These are phyloP conservation scores for Phlegmacium glaucopus DNA, from an alignment of 768 basidiomycete species.

Conservation along the genomic window DNA sequence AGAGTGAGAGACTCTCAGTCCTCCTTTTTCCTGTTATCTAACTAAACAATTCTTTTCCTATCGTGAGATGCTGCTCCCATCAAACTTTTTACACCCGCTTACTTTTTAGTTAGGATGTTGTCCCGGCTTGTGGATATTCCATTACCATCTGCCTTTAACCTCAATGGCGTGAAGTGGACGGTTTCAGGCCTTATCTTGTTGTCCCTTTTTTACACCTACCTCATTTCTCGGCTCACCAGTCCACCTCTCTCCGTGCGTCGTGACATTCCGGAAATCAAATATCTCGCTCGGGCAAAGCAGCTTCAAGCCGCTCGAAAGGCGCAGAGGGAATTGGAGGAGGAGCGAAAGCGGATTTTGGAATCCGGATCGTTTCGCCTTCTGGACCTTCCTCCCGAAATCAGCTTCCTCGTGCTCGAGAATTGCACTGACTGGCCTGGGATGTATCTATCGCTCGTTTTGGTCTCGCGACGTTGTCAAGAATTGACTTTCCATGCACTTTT, in stretches of 20 bases:
- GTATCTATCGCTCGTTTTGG: constrained; percentile 29
- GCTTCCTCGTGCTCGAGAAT: constrained; percentile 25
- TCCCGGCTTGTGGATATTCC: constrained; percentile 11
- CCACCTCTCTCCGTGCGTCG: not conserved
- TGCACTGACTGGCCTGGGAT: constrained; percentile 27
- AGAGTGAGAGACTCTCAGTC: not conserved
- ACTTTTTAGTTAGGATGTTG: constrained; percentile 11
- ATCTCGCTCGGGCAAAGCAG: constrained; percentile 18
- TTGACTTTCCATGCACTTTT: constrained; percentile 31
- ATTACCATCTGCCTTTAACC: not conserved
- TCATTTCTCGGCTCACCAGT: constrained; percentile 16
- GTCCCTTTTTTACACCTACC: constrained; percentile 21
- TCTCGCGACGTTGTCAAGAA: constrained; percentile 28
- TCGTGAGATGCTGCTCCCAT: not conserved
- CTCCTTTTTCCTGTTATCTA: not conserved
- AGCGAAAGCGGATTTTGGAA: constrained; percentile 14
- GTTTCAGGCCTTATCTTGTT: constrained; percentile 20
- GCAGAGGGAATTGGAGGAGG: constrained; percentile 18
- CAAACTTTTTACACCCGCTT: not conserved
- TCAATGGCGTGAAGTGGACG: constrained; percentile 20
- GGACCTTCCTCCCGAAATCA: constrained; percentile 30
- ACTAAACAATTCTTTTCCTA: not conserved
- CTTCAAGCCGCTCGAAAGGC: constrained; percentile 17
- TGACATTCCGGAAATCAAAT: constrained; percentile 9
- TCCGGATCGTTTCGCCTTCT: constrained; percentile 22